Evolutionary conservation across 257 asterid species (phyloP), one percentile per base, ranked within the genome.

Genomic region (Parsonsia alboflavescens): DNA sequence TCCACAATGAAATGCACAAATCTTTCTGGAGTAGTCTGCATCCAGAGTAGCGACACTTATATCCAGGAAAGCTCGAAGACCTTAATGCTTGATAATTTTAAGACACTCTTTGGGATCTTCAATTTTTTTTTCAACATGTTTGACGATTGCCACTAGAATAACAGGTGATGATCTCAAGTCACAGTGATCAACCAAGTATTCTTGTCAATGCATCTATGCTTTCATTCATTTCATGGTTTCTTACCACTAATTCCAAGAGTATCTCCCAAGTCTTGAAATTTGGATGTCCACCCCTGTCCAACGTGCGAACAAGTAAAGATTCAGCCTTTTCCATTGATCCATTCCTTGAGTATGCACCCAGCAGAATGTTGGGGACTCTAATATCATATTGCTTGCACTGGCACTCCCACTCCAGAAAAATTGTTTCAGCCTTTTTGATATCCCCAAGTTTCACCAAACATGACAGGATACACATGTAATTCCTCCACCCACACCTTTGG

Each of bases 251-350:
- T 54, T 83, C 87, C 81, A 78, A 68, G 58, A 83, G 68, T 78
- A 83, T 83, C 76, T 83, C 87, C 84, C 84, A 83, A 22, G 83
- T 83, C 70, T 78, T 83, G 75, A 76, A 80, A 83, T 83, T 83
- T 72, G 87, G 87, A 64, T 30, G 19, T 21, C 85, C 87, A n/a
- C 84, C 85, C 50, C 68, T 83, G 70, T 78, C 81, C 69, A 80
- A 56, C 2, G 79, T 61, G 74, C 57, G 79, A 61, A 45, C 30
- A 56, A 75, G 80, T 77, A 83, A 78, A 6, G 65, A 70, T 68
- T 80, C 83, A 22, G 83, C 87, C 59, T 83, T 80, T 52, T 26
- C 65, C 36, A 69, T 74, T 12, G 58, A 48, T 12, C 81, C 83
- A 75, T 69, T 75, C 76, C 85, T 83, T 78, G 77, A 70, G 70